Conservation (phyloP, 139 green algal genomes). For the Tetradesmus obliquus region DNA sequence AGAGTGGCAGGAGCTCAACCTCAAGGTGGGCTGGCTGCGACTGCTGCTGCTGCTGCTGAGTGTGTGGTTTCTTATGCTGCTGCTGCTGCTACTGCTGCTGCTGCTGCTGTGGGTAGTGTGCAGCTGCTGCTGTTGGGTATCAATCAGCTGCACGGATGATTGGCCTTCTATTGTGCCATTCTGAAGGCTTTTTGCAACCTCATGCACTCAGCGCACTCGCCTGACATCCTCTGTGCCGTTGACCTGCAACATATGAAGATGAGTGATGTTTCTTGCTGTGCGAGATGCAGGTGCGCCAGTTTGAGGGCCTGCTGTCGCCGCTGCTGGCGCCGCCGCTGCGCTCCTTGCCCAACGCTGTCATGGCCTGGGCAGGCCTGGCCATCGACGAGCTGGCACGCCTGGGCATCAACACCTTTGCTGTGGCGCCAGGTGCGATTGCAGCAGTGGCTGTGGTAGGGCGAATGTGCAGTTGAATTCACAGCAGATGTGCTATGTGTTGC, state of each 20-base stretch:
- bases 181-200: no score
- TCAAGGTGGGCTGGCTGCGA: slow-evolving; percentile 80
- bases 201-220: no score
- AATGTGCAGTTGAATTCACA: no score
- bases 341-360: slow-evolving; percentile 77
- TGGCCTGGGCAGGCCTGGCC: slow-evolving; percentile 77
- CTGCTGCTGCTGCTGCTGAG: slow-evolving; percentile 74
- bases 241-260: no score
- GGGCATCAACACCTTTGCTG: slow-evolving; percentile 89
- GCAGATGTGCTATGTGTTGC: no score
- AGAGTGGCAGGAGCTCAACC: slow-evolving; percentile 97
- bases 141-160: no score
- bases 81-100: slow-evolving; percentile 57
- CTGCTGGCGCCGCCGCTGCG: slow-evolving; percentile 46
- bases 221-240: no score
- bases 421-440: slow-evolving; percentile 83
- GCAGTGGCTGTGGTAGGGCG: background rate
- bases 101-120: no score
- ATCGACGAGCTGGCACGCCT: slow-evolving; percentile 93
- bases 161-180: no score
- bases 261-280: no score
- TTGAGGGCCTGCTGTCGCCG: slow-evolving; percentile 48
- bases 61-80: no score
- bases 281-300: slow-evolving; percentile 40
- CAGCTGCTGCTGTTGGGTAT: no score